phyloP scores from a whole-genome alignment of 768 basidiomycete genomes.

The Trametes villosa region DNA sequence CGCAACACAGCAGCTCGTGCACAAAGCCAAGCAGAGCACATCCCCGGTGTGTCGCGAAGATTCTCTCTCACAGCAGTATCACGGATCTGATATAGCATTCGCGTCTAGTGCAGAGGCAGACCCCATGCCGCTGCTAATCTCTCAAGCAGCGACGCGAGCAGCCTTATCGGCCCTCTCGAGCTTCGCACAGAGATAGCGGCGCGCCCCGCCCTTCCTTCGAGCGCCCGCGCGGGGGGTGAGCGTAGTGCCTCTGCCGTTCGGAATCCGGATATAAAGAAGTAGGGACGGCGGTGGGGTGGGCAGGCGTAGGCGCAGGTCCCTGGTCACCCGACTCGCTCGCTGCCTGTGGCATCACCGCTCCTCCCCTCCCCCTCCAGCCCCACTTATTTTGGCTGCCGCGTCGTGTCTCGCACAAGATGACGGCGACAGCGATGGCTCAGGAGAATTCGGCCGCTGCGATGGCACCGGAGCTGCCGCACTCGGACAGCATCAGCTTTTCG shows the following conservation, averaged over 20 bases:
- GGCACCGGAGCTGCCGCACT: constrained; percentile 15
- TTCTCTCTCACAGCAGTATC: not conserved
- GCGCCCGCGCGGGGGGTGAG: not conserved
- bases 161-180: constrained; percentile 10
- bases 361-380: not conserved
- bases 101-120: constrained; percentile 10
- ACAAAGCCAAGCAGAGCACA: not conserved
- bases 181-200: constrained; percentile 21
- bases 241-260: not conserved
- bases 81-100: not conserved
- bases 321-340: constrained; percentile 9
- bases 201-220: not conserved
- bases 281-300: not conserved
- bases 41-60: not conserved
- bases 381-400: not conserved
- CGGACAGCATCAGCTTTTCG: constrained; percentile 11
- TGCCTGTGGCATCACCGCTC: not conserved
- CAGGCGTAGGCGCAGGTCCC: constrained; percentile 10
- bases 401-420: not conserved
- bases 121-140: constrained; percentile 15
- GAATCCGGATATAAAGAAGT: constrained; percentile 6
- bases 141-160: constrained; percentile 4
- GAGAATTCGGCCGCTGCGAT: not conserved
- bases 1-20: too few relatives aligned
- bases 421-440: constrained; percentile 1